These are phyloP conservation scores for Biancaea sappan DNA, from an alignment of 306 rosid genomes.

Conservation along the genomic window DNA sequence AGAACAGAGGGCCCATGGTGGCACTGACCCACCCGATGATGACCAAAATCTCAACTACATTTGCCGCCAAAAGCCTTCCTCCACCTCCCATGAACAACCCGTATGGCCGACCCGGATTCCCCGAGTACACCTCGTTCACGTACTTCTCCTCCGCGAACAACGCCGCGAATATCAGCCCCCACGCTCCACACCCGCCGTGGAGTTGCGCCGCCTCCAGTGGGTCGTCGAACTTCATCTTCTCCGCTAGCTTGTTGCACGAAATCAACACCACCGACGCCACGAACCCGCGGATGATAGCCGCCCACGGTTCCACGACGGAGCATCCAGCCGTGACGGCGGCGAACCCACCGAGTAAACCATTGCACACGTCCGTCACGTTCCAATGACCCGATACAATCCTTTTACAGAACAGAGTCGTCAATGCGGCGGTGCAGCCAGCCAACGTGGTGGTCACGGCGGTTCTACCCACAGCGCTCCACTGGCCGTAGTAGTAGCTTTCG, in stretches of 20 bases:
- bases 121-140: slow-evolving; percentile 63
- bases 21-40: slow-evolving; percentile 84
- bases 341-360: slow-evolving; percentile 85
- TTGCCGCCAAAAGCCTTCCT: slow-evolving; percentile 63
- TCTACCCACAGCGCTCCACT: slow-evolving; percentile 90
- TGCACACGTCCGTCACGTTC: slow-evolving; percentile 91
- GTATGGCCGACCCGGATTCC: slow-evolving; percentile 34
- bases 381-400: slow-evolving; percentile 84
- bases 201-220: slow-evolving; percentile 91
- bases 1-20: slow-evolving; percentile 88
- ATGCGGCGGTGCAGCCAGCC: slow-evolving; percentile 80
- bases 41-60: slow-evolving; percentile 72
- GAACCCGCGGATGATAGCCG: slow-evolving; percentile 82
- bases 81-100: slow-evolving; percentile 93
- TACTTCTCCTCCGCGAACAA: slow-evolving; percentile 71
- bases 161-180: slow-evolving; percentile 89
- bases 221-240: slow-evolving; percentile 62
- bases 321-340: slow-evolving; percentile 90
- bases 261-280: slow-evolving; percentile 61
- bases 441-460: slow-evolving; percentile 89
- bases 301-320: slow-evolving; percentile 96
- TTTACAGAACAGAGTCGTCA: slow-evolving; percentile 84
- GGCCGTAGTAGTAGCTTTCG: slow-evolving; percentile 57
- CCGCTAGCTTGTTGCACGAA: slow-evolving; percentile 69
- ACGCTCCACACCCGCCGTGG: slow-evolving; percentile 97